Percentiles rank a stretch among this genome's conserved stretches.
phyloP scores from a whole-genome alignment of 202 grass and related monocot species.

The Hordeum pubiflorum region DNA sequence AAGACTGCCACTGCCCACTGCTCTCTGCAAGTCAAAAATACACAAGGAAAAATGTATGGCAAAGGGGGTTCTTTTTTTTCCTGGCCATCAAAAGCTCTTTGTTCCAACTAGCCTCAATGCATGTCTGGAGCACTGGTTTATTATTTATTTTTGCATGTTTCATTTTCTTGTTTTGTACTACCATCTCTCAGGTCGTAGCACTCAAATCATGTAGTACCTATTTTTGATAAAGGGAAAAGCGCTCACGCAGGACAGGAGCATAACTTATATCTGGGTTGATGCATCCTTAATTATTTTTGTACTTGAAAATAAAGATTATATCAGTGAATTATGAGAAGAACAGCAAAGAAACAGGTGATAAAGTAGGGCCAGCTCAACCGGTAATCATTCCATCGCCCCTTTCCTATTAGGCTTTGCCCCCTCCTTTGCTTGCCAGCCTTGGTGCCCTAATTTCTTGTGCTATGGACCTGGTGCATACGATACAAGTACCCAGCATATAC shows the following conservation, averaged over 20 bases:
- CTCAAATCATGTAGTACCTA: not conserved
- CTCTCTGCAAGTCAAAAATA: conserved; percentile 54
- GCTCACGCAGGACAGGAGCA: not conserved
- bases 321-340: not conserved
- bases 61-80: not conserved
- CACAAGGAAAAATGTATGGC: not conserved
- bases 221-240: not conserved
- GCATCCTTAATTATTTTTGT: not conserved
- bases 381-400: conserved; percentile 69
- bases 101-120: not conserved
- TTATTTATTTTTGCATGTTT: not conserved
- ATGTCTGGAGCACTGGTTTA: not conserved
- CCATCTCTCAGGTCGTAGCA: not conserved
- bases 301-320: not conserved
- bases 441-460: conserved; percentile 25
- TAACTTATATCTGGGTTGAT: not conserved
- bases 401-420: conserved; percentile 44
- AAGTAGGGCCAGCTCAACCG: conserved; percentile 46
- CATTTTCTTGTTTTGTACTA: not conserved
- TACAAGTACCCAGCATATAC: not conserved
- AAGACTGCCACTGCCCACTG: conserved; percentile 40
- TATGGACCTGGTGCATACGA: conserved; percentile 37
- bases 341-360: conserved; percentile 17
- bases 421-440: conserved; percentile 47
- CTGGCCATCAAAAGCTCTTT: not conserved